A percentile compares a stretch with the other conserved stretches of the same genome.
Evolutionary conservation across 495 filamentous ascomycete species (phyloP).

Genomic region (Penicillium arizonense): DNA sequence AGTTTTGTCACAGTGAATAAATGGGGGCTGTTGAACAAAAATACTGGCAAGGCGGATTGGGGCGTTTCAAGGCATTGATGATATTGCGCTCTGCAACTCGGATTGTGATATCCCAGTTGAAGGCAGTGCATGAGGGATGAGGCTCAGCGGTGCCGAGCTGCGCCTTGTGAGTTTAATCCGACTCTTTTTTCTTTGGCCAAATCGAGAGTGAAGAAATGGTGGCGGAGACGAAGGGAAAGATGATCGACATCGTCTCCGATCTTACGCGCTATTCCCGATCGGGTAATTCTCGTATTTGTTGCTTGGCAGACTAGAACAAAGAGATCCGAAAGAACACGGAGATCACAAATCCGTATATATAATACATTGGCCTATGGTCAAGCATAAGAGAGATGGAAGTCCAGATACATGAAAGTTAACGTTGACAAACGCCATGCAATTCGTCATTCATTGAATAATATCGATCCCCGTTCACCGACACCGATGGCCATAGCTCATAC

Average conservation of each 20-base stretch:
- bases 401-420: background rate
- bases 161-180: background rate
- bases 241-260: constrained; percentile 5
- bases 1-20: background rate
- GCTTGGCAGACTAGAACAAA: background rate
- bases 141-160: background rate
- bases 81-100: background rate
- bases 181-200: background rate
- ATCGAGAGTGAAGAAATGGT: background rate
- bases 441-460: constrained; percentile 15
- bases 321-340: background rate
- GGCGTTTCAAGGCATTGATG: background rate
- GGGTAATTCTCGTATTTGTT: constrained; percentile 21
- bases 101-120: background rate
- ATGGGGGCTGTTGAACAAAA: background rate
- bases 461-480: background rate
- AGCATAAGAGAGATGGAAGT: too few species aligned
- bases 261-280: constrained; percentile 13
- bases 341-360: background rate
- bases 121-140: background rate
- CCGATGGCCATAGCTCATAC: constrained; percentile 19
- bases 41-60: background rate
- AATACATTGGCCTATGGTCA: too few species aligned
- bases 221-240: background rate
- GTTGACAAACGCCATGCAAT: constrained; percentile 8